A percentile compares a stretch with the other conserved stretches of the same genome.
phyloP scores from a whole-genome alignment of 805 yeast species.

The Saccharomycopsis synnaedendra region DNA sequence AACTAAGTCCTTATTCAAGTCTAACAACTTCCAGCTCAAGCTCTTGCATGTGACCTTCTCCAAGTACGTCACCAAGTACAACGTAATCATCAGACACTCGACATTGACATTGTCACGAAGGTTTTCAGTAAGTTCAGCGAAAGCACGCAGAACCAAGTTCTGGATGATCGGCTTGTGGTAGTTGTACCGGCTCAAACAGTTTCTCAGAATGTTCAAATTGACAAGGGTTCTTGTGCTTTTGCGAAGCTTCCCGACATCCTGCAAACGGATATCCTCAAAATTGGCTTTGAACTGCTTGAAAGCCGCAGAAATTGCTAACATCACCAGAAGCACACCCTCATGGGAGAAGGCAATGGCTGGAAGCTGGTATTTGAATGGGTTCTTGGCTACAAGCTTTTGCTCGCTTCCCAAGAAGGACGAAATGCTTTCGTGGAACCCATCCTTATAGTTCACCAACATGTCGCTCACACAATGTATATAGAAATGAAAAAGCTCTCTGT shows the following conservation, averaged over 20 bases:
- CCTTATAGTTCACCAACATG: slow-evolving; percentile 7
- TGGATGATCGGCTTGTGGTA: slow-evolving; percentile 10
- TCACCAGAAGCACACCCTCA: neutral
- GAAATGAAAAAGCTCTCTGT: slow-evolving; percentile 50
- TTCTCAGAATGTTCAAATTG: slow-evolving; percentile 1
- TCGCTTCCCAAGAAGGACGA: neutral
- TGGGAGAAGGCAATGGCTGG: slow-evolving; percentile 10
- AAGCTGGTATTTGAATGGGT: slow-evolving; percentile 12
- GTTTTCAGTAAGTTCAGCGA: slow-evolving; percentile 1
- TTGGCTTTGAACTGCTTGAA: slow-evolving; percentile 5
- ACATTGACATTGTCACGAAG: neutral
- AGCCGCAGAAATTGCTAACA: slow-evolving; percentile 9
- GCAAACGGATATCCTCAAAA: neutral
- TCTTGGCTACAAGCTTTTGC: neutral
- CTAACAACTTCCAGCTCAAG: slow-evolving; percentile 6
- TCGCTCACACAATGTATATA: slow-evolving; percentile 23
- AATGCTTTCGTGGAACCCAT: neutral
- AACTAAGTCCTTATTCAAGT: neutral
- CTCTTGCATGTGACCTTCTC: slow-evolving; percentile 11
- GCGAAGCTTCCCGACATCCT: slow-evolving; percentile 2
- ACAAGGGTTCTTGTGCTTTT: neutral
- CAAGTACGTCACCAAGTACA: slow-evolving; percentile 6
- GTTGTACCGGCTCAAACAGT: slow-evolving; percentile 1
- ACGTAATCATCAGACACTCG: neutral
- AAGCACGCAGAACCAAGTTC: slow-evolving; percentile 4